phyloP scores from a whole-genome alignment of 768 basidiomycete genomes.

The Lentinula boryana region DNA sequence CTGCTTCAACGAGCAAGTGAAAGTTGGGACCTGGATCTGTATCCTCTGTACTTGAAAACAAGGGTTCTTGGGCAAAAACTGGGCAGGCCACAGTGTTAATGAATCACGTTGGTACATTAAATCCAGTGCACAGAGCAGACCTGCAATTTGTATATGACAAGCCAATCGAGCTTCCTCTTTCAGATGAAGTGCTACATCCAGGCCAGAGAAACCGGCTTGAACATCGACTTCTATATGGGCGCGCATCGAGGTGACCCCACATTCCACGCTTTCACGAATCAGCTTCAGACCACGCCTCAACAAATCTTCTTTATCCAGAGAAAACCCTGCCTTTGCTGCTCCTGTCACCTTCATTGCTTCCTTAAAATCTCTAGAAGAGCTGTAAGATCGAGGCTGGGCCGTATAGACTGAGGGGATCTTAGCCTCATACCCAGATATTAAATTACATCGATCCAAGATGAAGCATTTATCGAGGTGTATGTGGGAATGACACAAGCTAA shows the following conservation, averaged over 20 bases:
- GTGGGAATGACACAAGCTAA: constrained; percentile 52
- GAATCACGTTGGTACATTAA: neutral
- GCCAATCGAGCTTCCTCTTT: constrained; percentile 34
- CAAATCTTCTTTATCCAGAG: constrained; percentile 36
- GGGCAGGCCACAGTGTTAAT: neutral
- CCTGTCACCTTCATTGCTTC: constrained; percentile 52
- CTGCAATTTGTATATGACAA: constrained; percentile 56
- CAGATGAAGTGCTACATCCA: constrained; percentile 45
- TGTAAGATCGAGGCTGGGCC: neutral
- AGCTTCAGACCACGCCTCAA: constrained; percentile 46
- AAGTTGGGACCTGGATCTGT: constrained; percentile 38
- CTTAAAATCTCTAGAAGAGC: constrained; percentile 37
- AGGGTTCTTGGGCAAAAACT: constrained; percentile 61
- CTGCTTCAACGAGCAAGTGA: constrained; percentile 37
- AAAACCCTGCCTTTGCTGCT: constrained; percentile 44
- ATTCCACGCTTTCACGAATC: constrained; percentile 50
- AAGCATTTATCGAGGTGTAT: constrained; percentile 70
- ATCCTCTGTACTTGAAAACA: constrained; percentile 33
- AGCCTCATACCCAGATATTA: constrained; percentile 43
- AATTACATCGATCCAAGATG: constrained; percentile 49
- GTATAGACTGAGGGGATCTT: neutral
- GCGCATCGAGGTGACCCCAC: constrained; percentile 60
- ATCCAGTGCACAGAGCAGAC: constrained; percentile 22
- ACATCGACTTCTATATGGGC: constrained; percentile 65
- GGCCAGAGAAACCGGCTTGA: constrained; percentile 45